phyloP scores from a whole-genome alignment of 768 basidiomycete genomes.

The Hebeloma cylindrosporum region DNA sequence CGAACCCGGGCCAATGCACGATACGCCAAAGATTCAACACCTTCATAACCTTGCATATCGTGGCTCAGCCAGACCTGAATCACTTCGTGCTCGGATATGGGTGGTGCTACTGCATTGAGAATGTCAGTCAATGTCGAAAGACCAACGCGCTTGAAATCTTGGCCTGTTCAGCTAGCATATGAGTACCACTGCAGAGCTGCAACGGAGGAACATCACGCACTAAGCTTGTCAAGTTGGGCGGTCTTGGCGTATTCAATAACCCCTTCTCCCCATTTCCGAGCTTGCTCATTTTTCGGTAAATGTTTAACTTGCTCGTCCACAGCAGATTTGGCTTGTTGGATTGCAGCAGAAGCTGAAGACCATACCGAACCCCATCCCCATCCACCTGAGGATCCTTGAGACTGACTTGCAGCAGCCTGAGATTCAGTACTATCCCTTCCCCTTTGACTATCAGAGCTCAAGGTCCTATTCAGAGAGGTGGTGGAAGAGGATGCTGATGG shows the following conservation, averaged over 20 bases:
- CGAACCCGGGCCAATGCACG: constrained; percentile 77
- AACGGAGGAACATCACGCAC: constrained; percentile 45
- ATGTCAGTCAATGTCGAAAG: constrained; percentile 89
- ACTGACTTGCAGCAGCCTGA: constrained; percentile 16
- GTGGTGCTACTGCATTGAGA: constrained; percentile 95
- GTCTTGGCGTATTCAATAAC: constrained; percentile 85
- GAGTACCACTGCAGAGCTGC: background rate
- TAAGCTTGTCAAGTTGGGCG: constrained; percentile 86
- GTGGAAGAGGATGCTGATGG: constrained; percentile 47
- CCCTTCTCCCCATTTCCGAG: constrained; percentile 85
- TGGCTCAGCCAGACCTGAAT: constrained; percentile 95
- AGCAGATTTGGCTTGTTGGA: constrained; percentile 82
- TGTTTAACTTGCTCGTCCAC: constrained; percentile 95
- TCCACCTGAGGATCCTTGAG: constrained; percentile 28
- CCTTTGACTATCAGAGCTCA: constrained; percentile 26
- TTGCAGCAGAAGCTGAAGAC: constrained; percentile 80
- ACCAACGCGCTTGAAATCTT: constrained; percentile 87
- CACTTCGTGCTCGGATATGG: constrained; percentile 97
- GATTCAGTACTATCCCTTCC: constrained; percentile 22
- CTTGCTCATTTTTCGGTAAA: constrained; percentile 82
- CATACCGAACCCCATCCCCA: constrained; percentile 93
- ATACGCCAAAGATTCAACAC: constrained; percentile 92
- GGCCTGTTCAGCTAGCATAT: constrained; percentile 47
- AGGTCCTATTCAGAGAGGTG: constrained; percentile 34
- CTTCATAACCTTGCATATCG: constrained; percentile 96